Evolutionary conservation across 2,329 filamentous ascomycete genomes (phyloP), one percentile per base, ranked within the genome.

Genomic region (Cladosporium sp.): DNA sequence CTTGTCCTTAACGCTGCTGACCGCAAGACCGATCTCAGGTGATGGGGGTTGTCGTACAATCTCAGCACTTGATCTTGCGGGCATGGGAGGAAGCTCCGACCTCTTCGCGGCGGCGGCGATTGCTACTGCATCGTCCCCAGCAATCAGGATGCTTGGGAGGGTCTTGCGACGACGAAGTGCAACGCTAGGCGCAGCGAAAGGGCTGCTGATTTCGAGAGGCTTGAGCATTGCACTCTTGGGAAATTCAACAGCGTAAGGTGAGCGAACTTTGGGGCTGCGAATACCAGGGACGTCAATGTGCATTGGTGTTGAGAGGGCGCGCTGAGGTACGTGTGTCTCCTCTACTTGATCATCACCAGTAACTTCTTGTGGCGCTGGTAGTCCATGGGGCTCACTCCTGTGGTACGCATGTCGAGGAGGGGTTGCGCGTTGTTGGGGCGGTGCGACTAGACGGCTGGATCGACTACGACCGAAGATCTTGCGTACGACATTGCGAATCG

Each of bases 241-340:
- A 64, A 78, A 78, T 26, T 77, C 72, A 7, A 78, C 72, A 6
- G 77, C 77, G 67, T 75, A 76, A 3, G 77, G 74, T 4, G 76
- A 77, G 41, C 70, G 71, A 34, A 62, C 6, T 64, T 69, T 51
- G 71, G 66, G 38, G 62, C 30, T 28, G 51, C 64, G 30, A 32
- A 59, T 21, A 36, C 64, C 44, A 65, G 68, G 66, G 6, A 70
- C 60, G 28, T 63, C 44, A 18, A 66, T 47, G 1, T 69, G 67
- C 49, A 74, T 41, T 11, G 74, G 73, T 18, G 69, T 70, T 15
- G 74, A 74, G 2, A 70, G 64, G 18, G 66, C 69, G 28, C 70
- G 66, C n/a, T 70, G 68, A 10, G 69, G 65, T n/a, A 59, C 65
- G 51, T 57, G 52, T 38, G 38, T 44, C 8, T 21, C n/a, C 49